Percentiles rank a stretch among this genome's conserved stretches.
These are phyloP conservation scores for Trichosporon ovoides DNA, from an alignment of 1,284 basidiomycete genomes.

Conservation along the genomic window DNA sequence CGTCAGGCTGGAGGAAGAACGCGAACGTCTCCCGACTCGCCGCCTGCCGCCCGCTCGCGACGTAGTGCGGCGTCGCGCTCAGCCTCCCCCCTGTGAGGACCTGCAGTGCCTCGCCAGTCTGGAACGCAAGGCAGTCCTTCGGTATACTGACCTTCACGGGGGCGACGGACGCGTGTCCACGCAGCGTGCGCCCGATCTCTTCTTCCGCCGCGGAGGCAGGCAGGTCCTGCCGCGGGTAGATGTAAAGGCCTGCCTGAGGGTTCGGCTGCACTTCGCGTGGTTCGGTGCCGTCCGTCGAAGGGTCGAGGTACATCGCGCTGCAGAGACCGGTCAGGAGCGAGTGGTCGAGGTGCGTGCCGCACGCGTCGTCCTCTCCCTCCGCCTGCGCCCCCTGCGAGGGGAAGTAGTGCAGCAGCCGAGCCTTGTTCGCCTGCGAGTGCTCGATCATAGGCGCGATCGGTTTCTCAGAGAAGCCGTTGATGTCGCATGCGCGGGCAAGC, in stretches of 20 bases:
- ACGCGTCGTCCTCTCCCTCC: slow-evolving; percentile 66
- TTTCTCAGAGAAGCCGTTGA: slow-evolving; percentile 64
- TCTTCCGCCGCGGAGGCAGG: not conserved
- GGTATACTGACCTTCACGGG: slow-evolving; percentile 79
- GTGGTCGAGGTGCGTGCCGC: slow-evolving; percentile 61
- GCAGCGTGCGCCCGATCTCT: not conserved
- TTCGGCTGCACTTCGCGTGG: not conserved
- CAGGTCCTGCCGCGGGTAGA: slow-evolving; percentile 60
- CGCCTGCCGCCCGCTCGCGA: slow-evolving; percentile 51
- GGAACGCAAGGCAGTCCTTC: slow-evolving; percentile 63
- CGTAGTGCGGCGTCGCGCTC: slow-evolving; percentile 85
- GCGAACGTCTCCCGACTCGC: slow-evolving; percentile 76
- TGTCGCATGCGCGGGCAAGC: slow-evolving; percentile 76
- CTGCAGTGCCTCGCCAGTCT: slow-evolving; percentile 87
- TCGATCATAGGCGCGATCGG: slow-evolving; percentile 43
- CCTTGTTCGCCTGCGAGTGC: slow-evolving; percentile 51
- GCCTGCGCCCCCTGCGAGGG: slow-evolving; percentile 57
- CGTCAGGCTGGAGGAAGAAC: slow-evolving; percentile 87
- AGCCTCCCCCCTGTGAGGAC: slow-evolving; percentile 66
- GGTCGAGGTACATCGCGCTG: slow-evolving; percentile 6
- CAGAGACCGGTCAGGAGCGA: slow-evolving; percentile 84
- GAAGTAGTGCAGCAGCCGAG: slow-evolving; percentile 85
- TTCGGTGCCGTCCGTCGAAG: not conserved
- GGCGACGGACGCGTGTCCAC: slow-evolving; percentile 26
- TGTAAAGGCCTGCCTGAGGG: slow-evolving; percentile 70